These are phyloP conservation scores for Tolypocladium cylindrosporum DNA, from an alignment of 2,329 filamentous ascomycete species.

Conservation along the genomic window DNA sequence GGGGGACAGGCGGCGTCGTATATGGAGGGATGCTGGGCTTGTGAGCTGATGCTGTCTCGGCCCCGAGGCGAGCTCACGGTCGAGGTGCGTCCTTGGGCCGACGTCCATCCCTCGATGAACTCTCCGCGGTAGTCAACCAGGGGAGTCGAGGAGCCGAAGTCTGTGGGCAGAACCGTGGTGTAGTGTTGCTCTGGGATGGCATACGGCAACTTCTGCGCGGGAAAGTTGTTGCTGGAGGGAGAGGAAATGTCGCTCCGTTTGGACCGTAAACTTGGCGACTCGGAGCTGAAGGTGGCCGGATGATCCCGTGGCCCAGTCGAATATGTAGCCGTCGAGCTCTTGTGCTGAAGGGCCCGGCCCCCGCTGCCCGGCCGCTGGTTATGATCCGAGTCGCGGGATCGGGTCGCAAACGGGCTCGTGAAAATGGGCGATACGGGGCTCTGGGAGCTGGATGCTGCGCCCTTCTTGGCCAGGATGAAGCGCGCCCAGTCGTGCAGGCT, in stretches of 20 bases:
- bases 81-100: constrained; percentile 48
- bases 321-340: constrained; percentile 36
- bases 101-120: constrained; percentile 51
- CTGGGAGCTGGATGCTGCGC: constrained; percentile 33
- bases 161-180: constrained; percentile 39
- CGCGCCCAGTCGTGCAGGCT: constrained; percentile 51
- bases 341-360: constrained; percentile 32
- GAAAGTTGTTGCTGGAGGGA: constrained; percentile 39
- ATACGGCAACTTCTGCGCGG: constrained; percentile 26
- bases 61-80: constrained; percentile 46
- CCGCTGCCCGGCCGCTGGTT: constrained; percentile 34
- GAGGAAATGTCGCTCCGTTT: constrained; percentile 54
- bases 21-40: constrained; percentile 26
- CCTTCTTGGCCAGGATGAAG: constrained; percentile 36
- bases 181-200: constrained; percentile 36
- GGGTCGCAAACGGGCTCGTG: constrained; percentile 39
- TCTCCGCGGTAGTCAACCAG: constrained; percentile 44
- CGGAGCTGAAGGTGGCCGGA: constrained; percentile 43
- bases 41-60: constrained; percentile 45
- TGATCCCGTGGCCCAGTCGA: constrained; percentile 37
- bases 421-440: constrained; percentile 45
- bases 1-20: constrained; percentile 40
- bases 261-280: constrained; percentile 50
- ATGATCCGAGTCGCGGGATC: constrained; percentile 31
- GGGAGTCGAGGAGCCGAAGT: constrained; percentile 46